Evolutionary conservation across 306 rosid species (phyloP), one percentile per base, ranked within the genome.

Genomic region (Lupinus albus): DNA sequence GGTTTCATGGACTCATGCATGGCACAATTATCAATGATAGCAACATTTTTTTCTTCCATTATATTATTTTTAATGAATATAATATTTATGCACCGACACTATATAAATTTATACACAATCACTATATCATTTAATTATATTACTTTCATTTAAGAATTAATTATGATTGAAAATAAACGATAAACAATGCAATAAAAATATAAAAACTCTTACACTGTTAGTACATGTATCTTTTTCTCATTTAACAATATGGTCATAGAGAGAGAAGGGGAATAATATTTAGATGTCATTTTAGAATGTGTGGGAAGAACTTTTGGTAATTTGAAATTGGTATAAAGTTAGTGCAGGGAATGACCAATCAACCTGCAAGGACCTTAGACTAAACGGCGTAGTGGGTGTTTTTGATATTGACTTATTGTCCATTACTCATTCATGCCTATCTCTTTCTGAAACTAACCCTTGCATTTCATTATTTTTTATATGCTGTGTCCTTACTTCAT

Each of bases 1-100:
- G n/a, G n/a, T n/a, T n/a, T n/a, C n/a, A n/a, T n/a, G 38, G 70
- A 59, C 71, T 53, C 77, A 46, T 79, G 86, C 88, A 80, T 51
- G 55, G 47, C 67, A 39, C 76, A 64, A 47, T 61, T 53, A 53
- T 56, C 69, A 46, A 47, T 32, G 53, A 69, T 66, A 41, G 42
- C 47, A 50, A 54, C 62, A 61, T 45, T 52, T 48, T 51, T 54
- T 2, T 6, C n/a, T 30, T 55, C 6, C 1, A 4, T 18, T 7
- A 8, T 15, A 38, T 16, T 48, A 53, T 25, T 57, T 51, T n/a
- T n/a, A n/a, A n/a, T n/a, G n/a, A n/a, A n/a, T n/a, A n/a, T n/a
- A n/a, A n/a, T n/a, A n/a, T n/a, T n/a, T n/a, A n/a, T n/a, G n/a
- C n/a, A n/a, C n/a, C n/a, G n/a, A n/a, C n/a, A n/a, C n/a, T n/a